Evolutionary conservation across 345 rosid species (phyloP).

Genomic region (Pugionium cornutum): DNA sequence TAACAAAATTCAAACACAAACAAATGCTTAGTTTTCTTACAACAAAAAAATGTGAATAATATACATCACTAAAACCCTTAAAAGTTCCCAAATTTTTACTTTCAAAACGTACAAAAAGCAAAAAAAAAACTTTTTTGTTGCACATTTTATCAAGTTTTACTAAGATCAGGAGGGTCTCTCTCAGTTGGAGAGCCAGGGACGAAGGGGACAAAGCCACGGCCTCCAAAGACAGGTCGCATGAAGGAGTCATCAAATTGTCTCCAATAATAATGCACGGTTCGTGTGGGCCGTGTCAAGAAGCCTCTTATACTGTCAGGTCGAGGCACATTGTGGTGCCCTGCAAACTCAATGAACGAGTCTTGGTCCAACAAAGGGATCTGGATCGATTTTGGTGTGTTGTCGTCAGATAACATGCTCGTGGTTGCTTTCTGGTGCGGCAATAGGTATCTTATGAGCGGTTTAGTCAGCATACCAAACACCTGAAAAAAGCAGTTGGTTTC

Average conservation of each 20-base stretch:
- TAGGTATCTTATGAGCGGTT: constrained; percentile 75
- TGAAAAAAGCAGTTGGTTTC: constrained; percentile 29
- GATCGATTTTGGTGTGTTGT: constrained; percentile 57
- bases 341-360: constrained; percentile 59
- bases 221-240: too few species aligned
- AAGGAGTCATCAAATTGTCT: constrained; percentile 57
- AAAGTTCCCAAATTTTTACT: neutral
- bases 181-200: too few species aligned
- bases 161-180: too few species aligned
- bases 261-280: constrained; percentile 95
- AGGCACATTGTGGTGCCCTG: constrained; percentile 31
- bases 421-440: constrained; percentile 58
- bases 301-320: constrained; percentile 74
- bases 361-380: constrained; percentile 73
- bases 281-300: constrained; percentile 72
- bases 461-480: constrained; percentile 90
- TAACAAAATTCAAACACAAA: too few species aligned
- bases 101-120: neutral
- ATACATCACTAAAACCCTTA: neutral
- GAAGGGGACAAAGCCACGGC: too few species aligned
- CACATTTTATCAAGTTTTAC: too few species aligned
- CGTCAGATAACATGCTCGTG: constrained; percentile 50
- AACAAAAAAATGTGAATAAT: neutral
- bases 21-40: neutral
- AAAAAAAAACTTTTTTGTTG: too few species aligned